Percentiles rank a stretch among this genome's conserved stretches.
These are phyloP conservation scores for Claviceps humidiphila DNA, from an alignment of 2,329 filamentous ascomycete genomes.

Conservation along the genomic window DNA sequence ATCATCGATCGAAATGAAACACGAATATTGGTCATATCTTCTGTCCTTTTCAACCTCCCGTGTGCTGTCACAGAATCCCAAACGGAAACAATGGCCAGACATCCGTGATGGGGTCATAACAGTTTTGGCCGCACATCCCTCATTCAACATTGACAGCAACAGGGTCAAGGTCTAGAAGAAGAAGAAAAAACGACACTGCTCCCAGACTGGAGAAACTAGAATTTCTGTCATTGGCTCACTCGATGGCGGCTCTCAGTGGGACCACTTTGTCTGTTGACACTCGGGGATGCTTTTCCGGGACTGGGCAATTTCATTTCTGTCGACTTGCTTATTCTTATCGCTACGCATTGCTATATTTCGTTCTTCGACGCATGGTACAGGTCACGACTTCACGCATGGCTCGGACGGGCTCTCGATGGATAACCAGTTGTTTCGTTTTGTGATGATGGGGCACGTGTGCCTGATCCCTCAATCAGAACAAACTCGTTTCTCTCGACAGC, in stretches of 20 bases:
- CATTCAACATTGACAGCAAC: neutral
- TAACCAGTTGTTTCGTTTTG: slow-evolving; percentile 6
- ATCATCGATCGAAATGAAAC: slow-evolving; percentile 22
- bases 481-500: slow-evolving; percentile 9
- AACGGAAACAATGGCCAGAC: slow-evolving; percentile 4
- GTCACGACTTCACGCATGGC: slow-evolving; percentile 24
- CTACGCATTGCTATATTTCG: slow-evolving; percentile 27
- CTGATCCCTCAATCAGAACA: slow-evolving; percentile 3
- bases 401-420: slow-evolving; percentile 20
- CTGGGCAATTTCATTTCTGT: slow-evolving; percentile 8
- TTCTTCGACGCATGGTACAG: slow-evolving; percentile 27
- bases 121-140: neutral
- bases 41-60: neutral
- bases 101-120: neutral
- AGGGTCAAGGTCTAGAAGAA: neutral
- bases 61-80: slow-evolving; percentile 5
- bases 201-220: neutral
- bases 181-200: neutral
- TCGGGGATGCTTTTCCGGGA: neutral
- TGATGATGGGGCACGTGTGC: slow-evolving; percentile 1
- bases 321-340: slow-evolving; percentile 12
- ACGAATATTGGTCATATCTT: slow-evolving; percentile 9
- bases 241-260: neutral
- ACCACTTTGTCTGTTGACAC: neutral
- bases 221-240: neutral